phyloP scores from a whole-genome alignment of 805 yeast genomes.

The Candida hungchunana region DNA sequence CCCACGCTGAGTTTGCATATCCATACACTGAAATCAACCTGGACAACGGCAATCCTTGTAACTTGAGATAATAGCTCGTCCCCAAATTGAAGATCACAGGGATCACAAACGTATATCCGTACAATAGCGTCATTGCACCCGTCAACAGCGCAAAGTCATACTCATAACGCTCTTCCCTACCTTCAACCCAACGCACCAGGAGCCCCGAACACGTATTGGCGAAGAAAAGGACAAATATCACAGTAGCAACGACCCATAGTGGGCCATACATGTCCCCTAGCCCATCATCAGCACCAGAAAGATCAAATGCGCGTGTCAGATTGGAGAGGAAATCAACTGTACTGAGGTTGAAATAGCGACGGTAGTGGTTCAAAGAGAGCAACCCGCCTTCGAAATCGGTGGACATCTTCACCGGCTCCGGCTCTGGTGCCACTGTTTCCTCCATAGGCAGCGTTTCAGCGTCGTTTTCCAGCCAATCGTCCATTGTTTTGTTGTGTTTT shows the following conservation, averaged over 20 bases:
- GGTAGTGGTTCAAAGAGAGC: slow-evolving; percentile 55
- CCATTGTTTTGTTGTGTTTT: slow-evolving; percentile 26
- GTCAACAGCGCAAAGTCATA: slow-evolving; percentile 60
- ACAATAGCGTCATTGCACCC: slow-evolving; percentile 64
- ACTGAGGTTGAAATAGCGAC: slow-evolving; percentile 65
- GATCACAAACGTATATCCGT: slow-evolving; percentile 67
- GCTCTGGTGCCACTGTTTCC: neutral
- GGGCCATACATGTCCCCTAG: slow-evolving; percentile 80
- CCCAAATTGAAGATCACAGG: slow-evolving; percentile 54
- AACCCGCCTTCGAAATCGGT: slow-evolving; percentile 38
- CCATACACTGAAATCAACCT: slow-evolving; percentile 76
- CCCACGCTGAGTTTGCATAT: slow-evolving; percentile 79
- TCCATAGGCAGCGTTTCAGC: no score
- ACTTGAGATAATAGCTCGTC: slow-evolving; percentile 50
- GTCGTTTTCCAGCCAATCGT: no score
- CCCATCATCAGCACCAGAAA: slow-evolving; percentile 39
- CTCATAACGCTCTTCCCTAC: slow-evolving; percentile 44
- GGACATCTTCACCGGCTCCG: slow-evolving; percentile 7
- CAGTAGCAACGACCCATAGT: slow-evolving; percentile 84
- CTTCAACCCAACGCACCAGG: slow-evolving; percentile 45
- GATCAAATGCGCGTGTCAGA: slow-evolving; percentile 53
- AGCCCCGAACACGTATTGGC: slow-evolving; percentile 67
- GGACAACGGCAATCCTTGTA: slow-evolving; percentile 45
- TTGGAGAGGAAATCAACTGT: slow-evolving; percentile 57
- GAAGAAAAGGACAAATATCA: slow-evolving; percentile 69